These are phyloP conservation scores for Nannizziopsis arthrosporioides DNA, from an alignment of 2,329 filamentous ascomycete species.

Conservation along the genomic window DNA sequence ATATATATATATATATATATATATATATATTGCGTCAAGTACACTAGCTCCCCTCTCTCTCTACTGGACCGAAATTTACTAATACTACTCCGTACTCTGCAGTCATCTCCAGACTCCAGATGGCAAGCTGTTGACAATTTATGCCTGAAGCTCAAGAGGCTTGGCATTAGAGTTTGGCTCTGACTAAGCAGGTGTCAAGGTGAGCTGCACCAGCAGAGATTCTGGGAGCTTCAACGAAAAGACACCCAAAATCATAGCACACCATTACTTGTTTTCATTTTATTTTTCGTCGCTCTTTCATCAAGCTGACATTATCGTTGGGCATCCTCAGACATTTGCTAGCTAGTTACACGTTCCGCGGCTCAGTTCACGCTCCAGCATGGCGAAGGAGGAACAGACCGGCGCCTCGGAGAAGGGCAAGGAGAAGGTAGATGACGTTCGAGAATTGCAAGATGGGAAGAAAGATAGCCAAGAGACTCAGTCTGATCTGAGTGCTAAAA, in stretches of 20 bases:
- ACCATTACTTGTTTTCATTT: neutral
- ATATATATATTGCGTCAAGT: no score
- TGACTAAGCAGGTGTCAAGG: conserved; percentile 7
- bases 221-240: conserved; percentile 6
- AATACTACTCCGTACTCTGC: no score
- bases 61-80: neutral
- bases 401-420: conserved; percentile 89
- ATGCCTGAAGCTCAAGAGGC: no score
- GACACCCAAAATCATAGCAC: neutral
- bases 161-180: neutral
- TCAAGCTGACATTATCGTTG: neutral
- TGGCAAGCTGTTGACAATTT: no score
- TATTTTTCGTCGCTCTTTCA: neutral
- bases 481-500: conserved; percentile 58
- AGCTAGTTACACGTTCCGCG: neutral
- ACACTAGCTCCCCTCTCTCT: neutral
- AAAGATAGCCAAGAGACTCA: conserved; percentile 56
- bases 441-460: conserved; percentile 47
- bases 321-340: no score
- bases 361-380: conserved; percentile 26
- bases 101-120: no score
- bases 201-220: conserved; percentile 3
- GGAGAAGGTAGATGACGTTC: conserved; percentile 67
- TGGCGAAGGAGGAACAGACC: conserved; percentile 86
- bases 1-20: no score